phyloP scores from a whole-genome alignment of 768 basidiomycete genomes.

The Pleurotus eryngii region DNA sequence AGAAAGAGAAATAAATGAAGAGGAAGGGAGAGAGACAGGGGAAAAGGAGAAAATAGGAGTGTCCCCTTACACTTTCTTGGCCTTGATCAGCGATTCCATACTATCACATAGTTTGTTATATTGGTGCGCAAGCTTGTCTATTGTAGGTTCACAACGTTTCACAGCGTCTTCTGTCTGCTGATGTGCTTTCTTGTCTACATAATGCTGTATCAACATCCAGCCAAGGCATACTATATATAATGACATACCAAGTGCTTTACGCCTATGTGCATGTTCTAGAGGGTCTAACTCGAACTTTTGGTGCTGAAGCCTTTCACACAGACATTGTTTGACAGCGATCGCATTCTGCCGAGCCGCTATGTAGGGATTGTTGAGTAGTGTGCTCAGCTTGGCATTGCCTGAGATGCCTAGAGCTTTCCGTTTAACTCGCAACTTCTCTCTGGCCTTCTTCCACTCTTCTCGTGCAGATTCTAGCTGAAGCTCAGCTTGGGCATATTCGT shows the following conservation, averaged over 20 bases:
- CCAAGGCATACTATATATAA: not conserved
- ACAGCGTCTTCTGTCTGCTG: conserved; percentile 14
- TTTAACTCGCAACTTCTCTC: not conserved
- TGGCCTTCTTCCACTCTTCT: not conserved
- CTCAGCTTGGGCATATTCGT: not conserved
- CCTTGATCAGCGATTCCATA: conserved; percentile 14
- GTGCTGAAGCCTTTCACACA: conserved; percentile 15
- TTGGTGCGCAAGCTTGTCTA: conserved; percentile 7
- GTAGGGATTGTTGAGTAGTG: not conserved
- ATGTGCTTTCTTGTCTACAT: conserved; percentile 17
- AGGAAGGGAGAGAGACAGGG: too few relatives aligned
- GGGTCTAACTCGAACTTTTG: conserved; percentile 16
- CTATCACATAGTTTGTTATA: conserved; percentile 21
- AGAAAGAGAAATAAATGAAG: too few relatives aligned
- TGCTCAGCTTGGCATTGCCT: not conserved
- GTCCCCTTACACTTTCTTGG: conserved; percentile 15
- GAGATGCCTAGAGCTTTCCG: not conserved
- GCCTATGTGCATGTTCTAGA: conserved; percentile 3
- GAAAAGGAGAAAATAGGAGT: too few relatives aligned
- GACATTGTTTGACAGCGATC: conserved; percentile 11
- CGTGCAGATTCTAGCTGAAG: not conserved
- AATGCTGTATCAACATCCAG: not conserved
- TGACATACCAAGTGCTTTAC: conserved; percentile 12
- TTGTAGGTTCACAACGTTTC: conserved; percentile 14
- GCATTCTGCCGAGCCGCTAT: conserved; percentile 11